Conservation (phyloP, 2,329 filamentous ascomycete species). For the Stachybotrys chartarum region DNA sequence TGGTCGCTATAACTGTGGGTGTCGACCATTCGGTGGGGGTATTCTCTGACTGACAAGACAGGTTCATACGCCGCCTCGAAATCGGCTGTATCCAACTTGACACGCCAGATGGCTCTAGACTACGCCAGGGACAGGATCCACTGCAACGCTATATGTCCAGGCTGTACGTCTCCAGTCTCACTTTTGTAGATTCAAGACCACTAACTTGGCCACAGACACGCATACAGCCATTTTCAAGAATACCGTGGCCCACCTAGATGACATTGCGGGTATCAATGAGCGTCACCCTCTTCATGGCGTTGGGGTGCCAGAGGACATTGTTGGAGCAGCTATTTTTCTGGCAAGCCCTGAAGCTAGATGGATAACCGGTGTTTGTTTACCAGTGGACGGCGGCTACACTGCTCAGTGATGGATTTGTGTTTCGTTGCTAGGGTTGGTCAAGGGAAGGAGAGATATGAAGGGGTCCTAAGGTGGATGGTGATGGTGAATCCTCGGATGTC, state of each 20-base stretch:
- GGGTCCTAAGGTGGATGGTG: no score
- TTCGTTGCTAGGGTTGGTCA: no score
- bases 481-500: no score
- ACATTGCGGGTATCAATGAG: constrained; percentile 7
- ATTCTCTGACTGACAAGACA: constrained; percentile 5
- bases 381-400: constrained; percentile 32
- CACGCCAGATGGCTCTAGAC: constrained; percentile 39
- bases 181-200: neutral
- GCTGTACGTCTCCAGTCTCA: constrained; percentile 18
- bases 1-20: no score
- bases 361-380: constrained; percentile 30
- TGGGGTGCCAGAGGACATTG: constrained; percentile 17
- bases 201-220: constrained; percentile 9
- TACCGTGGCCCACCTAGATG: constrained; percentile 9
- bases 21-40: no score
- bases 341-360: constrained; percentile 29
- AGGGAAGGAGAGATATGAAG: no score
- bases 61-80: constrained; percentile 40
- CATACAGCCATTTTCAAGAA: constrained; percentile 19
- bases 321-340: constrained; percentile 28
- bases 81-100: constrained; percentile 42
- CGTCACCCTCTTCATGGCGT: constrained; percentile 19
- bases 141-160: constrained; percentile 46
- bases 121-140: constrained; percentile 41
- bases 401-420: constrained; percentile 21